A percentile compares a stretch with the other conserved stretches of the same genome.
Evolutionary conservation across 495 filamentous ascomycete genomes (phyloP).

Genomic region (Cercophora newfieldiana): DNA sequence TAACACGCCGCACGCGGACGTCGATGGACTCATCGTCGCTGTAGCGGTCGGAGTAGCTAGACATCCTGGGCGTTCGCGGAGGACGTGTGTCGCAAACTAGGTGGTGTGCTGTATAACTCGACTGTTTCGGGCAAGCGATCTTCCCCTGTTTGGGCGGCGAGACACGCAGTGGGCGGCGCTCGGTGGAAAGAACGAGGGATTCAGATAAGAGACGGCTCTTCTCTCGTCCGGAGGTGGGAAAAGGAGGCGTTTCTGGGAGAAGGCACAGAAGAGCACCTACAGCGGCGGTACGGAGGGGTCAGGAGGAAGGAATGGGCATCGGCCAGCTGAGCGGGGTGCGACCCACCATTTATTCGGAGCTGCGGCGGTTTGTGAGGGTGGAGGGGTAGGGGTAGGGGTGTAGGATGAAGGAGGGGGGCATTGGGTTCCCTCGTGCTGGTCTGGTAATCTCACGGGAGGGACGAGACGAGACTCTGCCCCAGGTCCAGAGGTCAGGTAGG

Average conservation of each 20-base stretch:
- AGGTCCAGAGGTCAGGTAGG: conserved; percentile 4
- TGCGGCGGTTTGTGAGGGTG: conserved; percentile 10
- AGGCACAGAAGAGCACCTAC: conserved; percentile 10
- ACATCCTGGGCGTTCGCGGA: conserved; percentile 19
- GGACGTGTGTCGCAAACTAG: neutral
- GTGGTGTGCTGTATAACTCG: neutral
- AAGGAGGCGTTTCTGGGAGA: neutral
- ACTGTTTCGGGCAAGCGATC: neutral
- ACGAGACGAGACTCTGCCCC: conserved; percentile 10
- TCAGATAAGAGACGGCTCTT: neutral
- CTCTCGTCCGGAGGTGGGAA: neutral
- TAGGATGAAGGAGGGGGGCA: conserved; percentile 18
- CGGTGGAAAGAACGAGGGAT: neutral
- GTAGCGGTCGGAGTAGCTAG: conserved; percentile 22
- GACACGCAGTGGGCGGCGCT: neutral
- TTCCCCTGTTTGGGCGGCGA: neutral
- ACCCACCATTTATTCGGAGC: conserved; percentile 38
- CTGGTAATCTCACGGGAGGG: conserved; percentile 7
- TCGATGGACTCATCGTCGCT: conserved; percentile 43
- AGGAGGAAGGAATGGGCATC: conserved; percentile 36
- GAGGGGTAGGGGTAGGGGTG: conserved; percentile 20
- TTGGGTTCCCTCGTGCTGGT: conserved; percentile 15
- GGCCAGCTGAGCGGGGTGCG: conserved; percentile 35
- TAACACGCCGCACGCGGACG: conserved; percentile 42
- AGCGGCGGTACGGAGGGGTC: conserved; percentile 31